Conservation (phyloP, 2,329 filamentous ascomycete genomes). For the Fusarium succisae region DNA sequence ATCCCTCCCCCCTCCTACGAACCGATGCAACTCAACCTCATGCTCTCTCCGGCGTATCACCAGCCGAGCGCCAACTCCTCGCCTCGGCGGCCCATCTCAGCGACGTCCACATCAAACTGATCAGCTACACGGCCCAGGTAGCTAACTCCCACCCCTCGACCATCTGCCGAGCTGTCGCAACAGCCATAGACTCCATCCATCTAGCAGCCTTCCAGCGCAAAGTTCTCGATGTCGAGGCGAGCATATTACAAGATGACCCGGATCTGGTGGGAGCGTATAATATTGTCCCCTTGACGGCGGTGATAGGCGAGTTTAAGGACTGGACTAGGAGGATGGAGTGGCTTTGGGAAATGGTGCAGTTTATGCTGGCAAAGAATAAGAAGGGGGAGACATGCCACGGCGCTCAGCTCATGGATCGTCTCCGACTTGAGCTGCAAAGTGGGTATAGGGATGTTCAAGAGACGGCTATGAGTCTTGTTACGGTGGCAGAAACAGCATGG, state of each 20-base stretch:
- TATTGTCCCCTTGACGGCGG: constrained; percentile 87
- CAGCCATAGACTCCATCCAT: constrained; percentile 77
- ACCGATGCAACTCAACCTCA: constrained; percentile 57
- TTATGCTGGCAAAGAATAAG: constrained; percentile 65
- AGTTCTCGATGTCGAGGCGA: constrained; percentile 83
- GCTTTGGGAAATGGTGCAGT: constrained; percentile 78
- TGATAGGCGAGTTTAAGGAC: constrained; percentile 85
- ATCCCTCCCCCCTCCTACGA: constrained; percentile 87
- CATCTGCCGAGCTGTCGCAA: constrained; percentile 87
- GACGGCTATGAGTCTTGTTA: constrained; percentile 76
- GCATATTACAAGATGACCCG: constrained; percentile 79
- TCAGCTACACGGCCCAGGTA: constrained; percentile 72
- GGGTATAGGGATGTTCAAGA: constrained; percentile 88
- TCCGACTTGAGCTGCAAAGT: constrained; percentile 81
- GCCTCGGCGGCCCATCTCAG: constrained; percentile 80
- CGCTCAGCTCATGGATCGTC: constrained; percentile 77
- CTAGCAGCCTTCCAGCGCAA: constrained; percentile 83
- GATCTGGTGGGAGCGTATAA: constrained; percentile 88
- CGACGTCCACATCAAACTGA: constrained; percentile 78
- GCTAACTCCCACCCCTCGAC: constrained; percentile 77
- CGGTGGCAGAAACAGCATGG: constrained; percentile 88
- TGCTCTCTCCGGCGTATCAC: constrained; percentile 66
- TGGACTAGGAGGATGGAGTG: constrained; percentile 89
- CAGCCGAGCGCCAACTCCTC: constrained; percentile 85
- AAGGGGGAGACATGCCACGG: constrained; percentile 64